Evolutionary conservation across 345 rosid species (phyloP), one percentile per base, ranked within the genome.

Genomic region (Zanthoxylum bungeanum): DNA sequence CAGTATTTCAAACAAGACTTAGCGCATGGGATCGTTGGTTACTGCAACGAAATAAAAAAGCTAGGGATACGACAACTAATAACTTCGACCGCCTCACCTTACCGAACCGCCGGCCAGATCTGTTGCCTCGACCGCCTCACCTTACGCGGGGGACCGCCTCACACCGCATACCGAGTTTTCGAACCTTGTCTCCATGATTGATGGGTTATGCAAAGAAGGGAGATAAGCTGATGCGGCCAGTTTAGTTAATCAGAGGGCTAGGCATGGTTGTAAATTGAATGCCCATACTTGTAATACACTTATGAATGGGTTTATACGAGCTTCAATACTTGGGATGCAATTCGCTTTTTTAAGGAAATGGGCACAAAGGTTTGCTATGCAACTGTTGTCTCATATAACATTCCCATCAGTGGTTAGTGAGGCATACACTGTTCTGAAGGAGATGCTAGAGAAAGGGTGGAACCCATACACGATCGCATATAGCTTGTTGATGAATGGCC

Each of bases 401-500:
- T 80, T 71, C 80, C 89, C 44, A 83, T 95, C 57, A 78, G 80
- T 61, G 97, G 98, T 69, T 68, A 67, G 82, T 28, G 97, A 85
- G 79, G 90, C 91, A 50, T 88, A 89, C 71, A 49, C 57, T 66
- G 62, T 87, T 67, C 83, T 92, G 71, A 92, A 84, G 80, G 96
- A 92, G 77, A 86, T 95, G 93, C 76, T 95, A 61, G 89, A 85
- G 63, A 89, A 85, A 46, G 83, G 93, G 17, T 75, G 46, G 83
- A 79, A 81, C 80, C 96, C 98, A 7, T 93, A 95, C 82, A 71
- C 80, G 79, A 84, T 86, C 71, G 89, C 98, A 3, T 92, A 86
- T 73, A 91, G 98, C 85, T 75, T 78, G 73, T 81, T 95, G 79
- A 78, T 95, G 73, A 81, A 85, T 55, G 99, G 93, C 42, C 96